Conservation (phyloP, 2,329 filamentous ascomycete genomes). For the Gaeumannomyces tritici region DNA sequence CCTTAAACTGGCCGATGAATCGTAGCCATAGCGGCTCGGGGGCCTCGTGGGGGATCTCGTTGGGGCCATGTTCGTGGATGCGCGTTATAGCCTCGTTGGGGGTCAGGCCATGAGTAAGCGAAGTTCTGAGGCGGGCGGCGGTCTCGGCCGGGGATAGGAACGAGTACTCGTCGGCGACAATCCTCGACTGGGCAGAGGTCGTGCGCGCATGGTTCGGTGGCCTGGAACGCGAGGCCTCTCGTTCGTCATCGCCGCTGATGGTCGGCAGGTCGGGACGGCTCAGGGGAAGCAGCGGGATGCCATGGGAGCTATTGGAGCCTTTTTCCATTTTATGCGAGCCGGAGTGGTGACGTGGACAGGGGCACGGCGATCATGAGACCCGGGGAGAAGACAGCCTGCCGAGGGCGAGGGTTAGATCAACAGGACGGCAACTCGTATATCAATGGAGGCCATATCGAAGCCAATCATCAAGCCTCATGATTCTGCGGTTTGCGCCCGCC, state of each 20-base stretch:
- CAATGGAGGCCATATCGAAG: neutral
- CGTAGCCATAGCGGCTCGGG: conserved; percentile 92
- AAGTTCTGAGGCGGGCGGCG: conserved; percentile 69
- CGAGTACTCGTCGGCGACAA: conserved; percentile 50
- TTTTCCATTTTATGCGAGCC: conserved; percentile 9
- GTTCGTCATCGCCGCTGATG: conserved; percentile 5
- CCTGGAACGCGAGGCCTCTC: conserved; percentile 9
- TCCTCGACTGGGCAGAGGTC: conserved; percentile 24
- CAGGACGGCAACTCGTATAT: too few species aligned
- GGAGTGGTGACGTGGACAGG: neutral
- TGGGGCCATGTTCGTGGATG: conserved; percentile 54
- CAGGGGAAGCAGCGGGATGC: conserved; percentile 7
- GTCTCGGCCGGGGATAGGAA: conserved; percentile 69
- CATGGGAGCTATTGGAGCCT: conserved; percentile 6
- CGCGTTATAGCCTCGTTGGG: conserved; percentile 74
- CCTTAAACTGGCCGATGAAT: conserved; percentile 93
- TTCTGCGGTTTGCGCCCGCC: neutral
- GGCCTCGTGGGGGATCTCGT: conserved; percentile 89
- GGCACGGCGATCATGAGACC: conserved; percentile 3
- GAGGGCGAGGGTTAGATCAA: neutral
- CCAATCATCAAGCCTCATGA: neutral
- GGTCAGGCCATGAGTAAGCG: conserved; percentile 71
- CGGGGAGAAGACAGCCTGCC: neutral
- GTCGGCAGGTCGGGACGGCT: conserved; percentile 11
- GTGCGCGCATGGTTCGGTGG: conserved; percentile 12